Evolutionary conservation across 768 basidiomycete genomes (phyloP), one percentile per base, ranked within the genome.

Genomic region (Cystobasidium ongulense): DNA sequence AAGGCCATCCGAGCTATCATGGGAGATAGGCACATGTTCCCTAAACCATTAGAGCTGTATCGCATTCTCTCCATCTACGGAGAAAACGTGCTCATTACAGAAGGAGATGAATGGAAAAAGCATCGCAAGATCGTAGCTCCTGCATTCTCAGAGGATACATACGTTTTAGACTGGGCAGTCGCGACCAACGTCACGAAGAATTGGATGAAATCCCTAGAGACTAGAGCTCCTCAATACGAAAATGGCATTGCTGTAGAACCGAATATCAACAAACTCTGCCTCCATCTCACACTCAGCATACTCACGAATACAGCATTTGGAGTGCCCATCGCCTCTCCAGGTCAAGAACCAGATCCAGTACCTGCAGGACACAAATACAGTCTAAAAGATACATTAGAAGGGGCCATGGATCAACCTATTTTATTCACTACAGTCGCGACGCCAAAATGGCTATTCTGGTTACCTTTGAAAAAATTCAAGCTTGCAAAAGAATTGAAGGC

Each of bases 71-170:
- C 75, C 2, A 53, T 83, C 18, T 85, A 83, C 81, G 85, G 85
- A 1, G 82, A 82, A 80, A 86, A 85, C 73, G 79, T 86, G 8
- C 76, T 84, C n/a, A 82, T 80, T 5, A 80, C 83, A 1, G 83
- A 84, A 65, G 83, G 82, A 1, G 82, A 84, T 10, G 79, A 76
- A 2, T 85, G 85, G 84, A 81, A 83, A 63, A 83, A 82, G 53
- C 85, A 86, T 75, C 80, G 85, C 8, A 80, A 84, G 8, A 78
- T 85, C 64, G 80, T 84, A 75, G 82, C 82, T 8, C 84, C 84
- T 54, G 83, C 84, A 2, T 86, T 85, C 75, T 83, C 81, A 50
- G 81, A 81, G 33, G 78, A 80, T 35, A 75, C 84, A 38, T 85
- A 85, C 75, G 78, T 81, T 36, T 71, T 81, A 10, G 84, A 85